A percentile compares a stretch with the other conserved stretches of the same genome.
Evolutionary conservation across 176 grass and related monocot genomes (phyloP).

Genomic region (Themeda triandra): DNA sequence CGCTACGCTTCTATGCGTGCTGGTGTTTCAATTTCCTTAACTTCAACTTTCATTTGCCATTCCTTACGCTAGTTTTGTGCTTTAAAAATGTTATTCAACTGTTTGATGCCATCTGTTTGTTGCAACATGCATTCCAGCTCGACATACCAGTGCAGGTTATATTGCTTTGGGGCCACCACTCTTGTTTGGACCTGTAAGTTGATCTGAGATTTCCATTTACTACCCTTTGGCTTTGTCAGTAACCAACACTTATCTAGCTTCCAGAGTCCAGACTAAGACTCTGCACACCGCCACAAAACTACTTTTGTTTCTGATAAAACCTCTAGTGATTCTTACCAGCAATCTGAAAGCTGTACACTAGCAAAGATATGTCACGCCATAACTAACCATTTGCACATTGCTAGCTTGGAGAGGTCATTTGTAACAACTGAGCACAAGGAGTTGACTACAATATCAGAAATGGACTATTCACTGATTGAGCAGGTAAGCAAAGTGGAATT

Average conservation of each 20-base stretch:
- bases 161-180: constrained; percentile 90
- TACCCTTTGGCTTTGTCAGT: background rate
- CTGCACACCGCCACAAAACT: background rate
- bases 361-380: background rate
- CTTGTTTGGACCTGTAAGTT: constrained; percentile 90
- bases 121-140: constrained; percentile 79
- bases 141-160: constrained; percentile 65
- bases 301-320: background rate
- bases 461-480: constrained; percentile 86
- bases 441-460: constrained; percentile 59
- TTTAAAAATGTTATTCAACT: constrained; percentile 2
- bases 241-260: background rate
- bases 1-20: background rate
- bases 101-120: constrained; percentile 50
- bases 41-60: background rate
- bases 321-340: background rate
- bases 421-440: constrained; percentile 80
- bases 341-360: background rate
- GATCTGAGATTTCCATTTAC: background rate
- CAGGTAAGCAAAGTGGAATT: constrained; percentile 42
- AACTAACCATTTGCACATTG: background rate
- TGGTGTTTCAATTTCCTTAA: background rate
- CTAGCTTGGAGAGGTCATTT: constrained; percentile 91
- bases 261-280: background rate
- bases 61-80: background rate